Evolutionary conservation across 306 rosid species (phyloP).

Genomic region (Quercus ilex): DNA sequence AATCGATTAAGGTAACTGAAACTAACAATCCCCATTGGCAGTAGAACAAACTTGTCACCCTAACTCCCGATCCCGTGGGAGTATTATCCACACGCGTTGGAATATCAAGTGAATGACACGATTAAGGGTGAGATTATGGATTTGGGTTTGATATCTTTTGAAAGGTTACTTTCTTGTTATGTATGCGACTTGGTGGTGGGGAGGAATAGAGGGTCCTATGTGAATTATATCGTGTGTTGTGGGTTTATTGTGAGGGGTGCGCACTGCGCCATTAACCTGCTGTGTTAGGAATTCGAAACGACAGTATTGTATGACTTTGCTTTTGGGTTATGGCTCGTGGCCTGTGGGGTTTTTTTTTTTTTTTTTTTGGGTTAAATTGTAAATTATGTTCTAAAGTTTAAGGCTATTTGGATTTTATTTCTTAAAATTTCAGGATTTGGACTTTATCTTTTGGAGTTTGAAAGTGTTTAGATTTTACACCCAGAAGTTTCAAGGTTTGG

Average conservation of each 20-base stretch:
- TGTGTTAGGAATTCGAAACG: neutral
- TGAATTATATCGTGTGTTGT: slow-evolving; percentile 18
- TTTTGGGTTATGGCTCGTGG: neutral
- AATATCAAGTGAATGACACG: neutral
- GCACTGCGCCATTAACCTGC: neutral
- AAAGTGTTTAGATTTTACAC: too few relatives aligned
- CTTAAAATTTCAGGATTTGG: too few relatives aligned
- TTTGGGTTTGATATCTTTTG: neutral
- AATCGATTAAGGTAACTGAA: too few relatives aligned
- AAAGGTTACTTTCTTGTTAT: neutral
- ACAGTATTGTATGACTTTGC: neutral
- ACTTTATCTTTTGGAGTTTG: too few relatives aligned
- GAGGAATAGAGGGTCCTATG: neutral
- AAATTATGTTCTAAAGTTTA: too few relatives aligned
- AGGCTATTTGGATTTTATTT: too few relatives aligned
- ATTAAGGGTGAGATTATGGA: too few relatives aligned
- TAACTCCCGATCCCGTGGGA: neutral
- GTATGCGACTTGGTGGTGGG: neutral
- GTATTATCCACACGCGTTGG: neutral
- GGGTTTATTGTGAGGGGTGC: slow-evolving; percentile 1
- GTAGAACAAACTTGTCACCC: too few relatives aligned
- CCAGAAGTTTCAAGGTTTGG: too few relatives aligned
- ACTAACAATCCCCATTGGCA: too few relatives aligned
- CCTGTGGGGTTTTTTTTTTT: too few relatives aligned
- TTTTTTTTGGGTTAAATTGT: too few relatives aligned